Evolutionary conservation across 371 early-diverging fungal genomes (phyloP), one percentile per base, ranked within the genome.

Genomic region (Apophysomyces ossiformis): DNA sequence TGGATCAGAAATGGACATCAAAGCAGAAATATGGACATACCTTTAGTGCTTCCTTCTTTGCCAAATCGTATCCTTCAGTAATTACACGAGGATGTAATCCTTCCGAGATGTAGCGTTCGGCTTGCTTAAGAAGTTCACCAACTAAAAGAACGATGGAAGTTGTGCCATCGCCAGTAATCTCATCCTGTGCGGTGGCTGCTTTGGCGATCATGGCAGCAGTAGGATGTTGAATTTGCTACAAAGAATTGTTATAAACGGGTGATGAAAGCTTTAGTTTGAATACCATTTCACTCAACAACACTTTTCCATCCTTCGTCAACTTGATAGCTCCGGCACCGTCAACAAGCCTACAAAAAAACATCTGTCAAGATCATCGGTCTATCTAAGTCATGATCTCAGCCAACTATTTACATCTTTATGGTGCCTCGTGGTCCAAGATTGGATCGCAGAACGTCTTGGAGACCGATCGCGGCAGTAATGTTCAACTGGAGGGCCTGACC

Each of bases 361-460:
- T 47, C 21, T 39, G 37, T 46, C 37, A 32, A 32, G 39, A 16
- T 35, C 15, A 58, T 6, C 59, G 6, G 11, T 43, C 37, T 16
- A 11, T 58, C 6, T 56, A 15, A 58, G 50, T 18, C n/a, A 21
- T 16, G 45, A 59, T 50, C 54, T 21, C 7, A 16, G 39, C 9
- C n/a, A n/a, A 36, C n/a, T 37, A 58, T 77, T 70, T 81, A 93
- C 93, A 99, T 98, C 83, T 99, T 99, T 73, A 97, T 92, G 32
- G 99, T 99, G 35, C 99, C 99, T 81, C 96, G 93, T 7, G 99
- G 99, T 18, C 99, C 99, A 54, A 99, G 89, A 81, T 99, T 99
- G 54, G 97, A 92, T 72, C 90, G 91, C 59, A 99, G 85, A 15
- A 99, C 97, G 62, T 95, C 95, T 80, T 95, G 94, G 63, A 99